Percentiles rank a stretch among this genome's conserved stretches.
Evolutionary conservation across 345 rosid species (phyloP).

Genomic region (Toxicodendron radicans): DNA sequence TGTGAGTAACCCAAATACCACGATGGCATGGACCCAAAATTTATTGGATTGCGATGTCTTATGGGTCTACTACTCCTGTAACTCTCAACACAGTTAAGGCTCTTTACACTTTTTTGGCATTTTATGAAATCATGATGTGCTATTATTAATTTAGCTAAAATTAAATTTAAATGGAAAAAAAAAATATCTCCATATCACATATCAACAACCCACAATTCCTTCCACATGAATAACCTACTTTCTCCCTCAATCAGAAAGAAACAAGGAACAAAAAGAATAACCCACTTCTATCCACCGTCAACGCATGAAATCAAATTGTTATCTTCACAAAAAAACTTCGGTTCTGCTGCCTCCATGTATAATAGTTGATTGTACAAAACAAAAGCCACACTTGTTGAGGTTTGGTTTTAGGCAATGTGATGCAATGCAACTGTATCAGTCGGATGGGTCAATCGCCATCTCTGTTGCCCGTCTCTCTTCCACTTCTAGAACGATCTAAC

Average conservation of each 20-base stretch:
- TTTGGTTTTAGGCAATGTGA: not conserved
- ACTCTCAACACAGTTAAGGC: not conserved
- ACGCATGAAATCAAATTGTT: slow-evolving; percentile 4
- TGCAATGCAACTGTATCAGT: not conserved
- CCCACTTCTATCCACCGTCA: slow-evolving; percentile 6
- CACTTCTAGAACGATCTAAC: slow-evolving; percentile 27
- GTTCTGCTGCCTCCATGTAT: not conserved
- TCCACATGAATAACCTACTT: slow-evolving; percentile 42
- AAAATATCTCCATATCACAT: not conserved
- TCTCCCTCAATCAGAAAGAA: slow-evolving; percentile 2
- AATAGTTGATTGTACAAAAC: not conserved
- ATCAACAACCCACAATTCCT: slow-evolving; percentile 14
- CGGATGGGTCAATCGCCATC: slow-evolving; percentile 7
- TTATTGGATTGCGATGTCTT: not conserved
- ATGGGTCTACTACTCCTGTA: not conserved
- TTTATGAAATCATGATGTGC: not conserved
- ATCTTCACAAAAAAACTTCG: not conserved
- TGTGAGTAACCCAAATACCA: not conserved
- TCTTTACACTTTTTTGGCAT: slow-evolving; percentile 2
- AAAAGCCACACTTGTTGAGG: not conserved
- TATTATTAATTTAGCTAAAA: slow-evolving; percentile 1
- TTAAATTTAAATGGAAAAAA: not conserved
- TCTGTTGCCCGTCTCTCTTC: not conserved
- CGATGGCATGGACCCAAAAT: slow-evolving; percentile 17
- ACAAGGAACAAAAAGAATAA: not conserved